Base-by-base conservation (phyloP, 2,329 filamentous ascomycete species). In the Amylocarpus encephaloides region DNA sequence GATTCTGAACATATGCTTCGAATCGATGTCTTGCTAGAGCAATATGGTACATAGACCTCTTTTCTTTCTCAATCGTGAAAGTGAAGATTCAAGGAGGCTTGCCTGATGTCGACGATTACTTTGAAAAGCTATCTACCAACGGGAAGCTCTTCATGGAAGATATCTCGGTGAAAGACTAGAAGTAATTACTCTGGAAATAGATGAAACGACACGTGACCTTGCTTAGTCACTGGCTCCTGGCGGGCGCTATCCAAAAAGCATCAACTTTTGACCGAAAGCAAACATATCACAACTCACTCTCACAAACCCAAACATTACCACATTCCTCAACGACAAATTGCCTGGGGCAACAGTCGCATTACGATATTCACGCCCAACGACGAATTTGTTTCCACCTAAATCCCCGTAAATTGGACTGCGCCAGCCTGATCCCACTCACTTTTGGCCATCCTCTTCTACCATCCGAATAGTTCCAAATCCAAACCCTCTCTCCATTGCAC, bases 311-410 rank as follows among this genome's bases (percentile, higher is more conserved):
- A 29, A 18, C 29, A 38, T n/a, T 30, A 42, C 35, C 46, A 41
- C 32, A 34, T 49, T 38, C 26, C 38, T 22, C 30, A 42, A 50
- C 52, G 57, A 60, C 56, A 26, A 45, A 35, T 59, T 63, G 61
- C 59, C 61, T 58, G 61, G 61, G 53, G 61, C 61, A 63, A 57
- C 43, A 60, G 56, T 63, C 59, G 54, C 59, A 43, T 49, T 16
- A 34, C 36, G 36, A 49, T 50, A 35, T 16, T 29, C 42, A 32
- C 35, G 29, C 39, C 42, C 46, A 35, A 43, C 7, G 44, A 43
- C 43, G 40, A 41, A 51, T 42, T 40, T 35, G 38, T 43, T 40
- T 51, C 46, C 45, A 36, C 42, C 32, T 18, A 39, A 26, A 18
- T 33, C 30, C 36, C 48, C 32, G 15, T 26, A 19, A 13, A 45